phyloP scores from a whole-genome alignment of 106 monocot genomes.

The Amphibolis antarctica region DNA sequence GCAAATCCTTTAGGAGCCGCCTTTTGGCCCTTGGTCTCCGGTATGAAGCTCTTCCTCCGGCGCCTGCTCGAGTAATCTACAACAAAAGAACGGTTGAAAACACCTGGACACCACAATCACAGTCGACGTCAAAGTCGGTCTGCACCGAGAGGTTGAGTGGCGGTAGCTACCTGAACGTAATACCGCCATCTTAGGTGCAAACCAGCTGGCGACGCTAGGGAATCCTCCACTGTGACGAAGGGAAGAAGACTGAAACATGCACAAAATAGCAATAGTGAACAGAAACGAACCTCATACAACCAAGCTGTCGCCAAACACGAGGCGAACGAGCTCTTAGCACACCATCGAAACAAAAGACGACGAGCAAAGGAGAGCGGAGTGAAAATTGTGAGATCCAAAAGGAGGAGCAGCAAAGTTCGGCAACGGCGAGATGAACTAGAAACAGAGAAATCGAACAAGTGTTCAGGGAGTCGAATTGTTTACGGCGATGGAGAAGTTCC shows the following conservation, averaged over 20 bases:
- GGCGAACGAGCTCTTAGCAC: not conserved
- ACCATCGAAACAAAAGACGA: not conserved
- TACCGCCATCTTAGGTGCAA: slow-evolving; percentile 22
- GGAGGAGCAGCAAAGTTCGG: not conserved
- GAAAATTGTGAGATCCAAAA: not conserved
- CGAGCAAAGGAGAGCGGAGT: not conserved
- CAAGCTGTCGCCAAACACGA: not conserved
- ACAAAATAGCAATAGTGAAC: not conserved
- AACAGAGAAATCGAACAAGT: not conserved
- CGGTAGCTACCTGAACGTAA: slow-evolving; percentile 71
- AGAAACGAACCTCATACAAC: slow-evolving; percentile 1
- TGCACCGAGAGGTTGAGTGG: no score
- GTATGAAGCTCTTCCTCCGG: slow-evolving; percentile 41
- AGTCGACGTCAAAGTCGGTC: no score
- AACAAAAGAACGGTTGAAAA: not conserved
- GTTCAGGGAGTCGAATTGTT: not conserved
- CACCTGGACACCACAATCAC: no score
- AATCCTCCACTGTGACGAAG: slow-evolving; percentile 15
- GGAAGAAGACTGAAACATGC: slow-evolving; percentile 33
- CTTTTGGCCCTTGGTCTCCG: slow-evolving; percentile 33
- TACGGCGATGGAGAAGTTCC: not conserved
- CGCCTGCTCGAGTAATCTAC: slow-evolving; percentile 52
- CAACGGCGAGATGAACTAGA: not conserved
- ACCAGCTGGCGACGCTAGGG: slow-evolving; percentile 14
- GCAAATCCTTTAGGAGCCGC: slow-evolving; percentile 44